Evolutionary conservation across 2,329 filamentous ascomycete genomes (phyloP).

Genomic region (Cercospora sojina): DNA sequence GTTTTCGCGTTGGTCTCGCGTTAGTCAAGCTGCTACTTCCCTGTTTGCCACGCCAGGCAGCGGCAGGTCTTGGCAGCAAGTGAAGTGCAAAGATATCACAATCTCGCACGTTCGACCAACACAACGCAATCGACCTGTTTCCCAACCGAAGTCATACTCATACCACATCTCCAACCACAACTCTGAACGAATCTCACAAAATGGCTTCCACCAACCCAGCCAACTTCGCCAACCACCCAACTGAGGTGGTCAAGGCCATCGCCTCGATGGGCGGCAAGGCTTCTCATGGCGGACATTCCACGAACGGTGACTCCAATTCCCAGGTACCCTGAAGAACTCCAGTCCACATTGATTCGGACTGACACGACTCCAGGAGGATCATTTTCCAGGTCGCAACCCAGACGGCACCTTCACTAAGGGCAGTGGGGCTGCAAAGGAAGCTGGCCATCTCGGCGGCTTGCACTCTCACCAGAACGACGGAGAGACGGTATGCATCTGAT

Average conservation of each 20-base stretch:
- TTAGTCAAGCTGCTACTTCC: conserved; percentile 6
- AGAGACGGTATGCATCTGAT: background rate
- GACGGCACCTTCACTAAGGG: conserved; percentile 30
- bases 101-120: background rate
- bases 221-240: conserved; percentile 55
- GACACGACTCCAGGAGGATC: conserved; percentile 6
- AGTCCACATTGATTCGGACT: background rate
- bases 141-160: background rate
- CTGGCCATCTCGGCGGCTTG: conserved; percentile 28
- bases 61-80: background rate
- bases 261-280: conserved; percentile 52
- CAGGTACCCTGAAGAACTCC: background rate
- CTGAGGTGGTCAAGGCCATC: conserved; percentile 51
- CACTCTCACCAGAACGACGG: conserved; percentile 16
- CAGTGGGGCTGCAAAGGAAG: conserved; percentile 26
- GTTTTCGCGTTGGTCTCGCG: conserved; percentile 10
- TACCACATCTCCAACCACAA: background rate
- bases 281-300: conserved; percentile 14
- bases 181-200: background rate
- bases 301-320: background rate
- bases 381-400: conserved; percentile 30
- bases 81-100: conserved; percentile 1
- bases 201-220: conserved; percentile 41
- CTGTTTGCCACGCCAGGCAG: conserved; percentile 11
- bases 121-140: background rate